Percentiles rank a stretch among this genome's conserved stretches.
Conservation (phyloP, 768 basidiomycete genomes). For the Collybia sordida region DNA sequence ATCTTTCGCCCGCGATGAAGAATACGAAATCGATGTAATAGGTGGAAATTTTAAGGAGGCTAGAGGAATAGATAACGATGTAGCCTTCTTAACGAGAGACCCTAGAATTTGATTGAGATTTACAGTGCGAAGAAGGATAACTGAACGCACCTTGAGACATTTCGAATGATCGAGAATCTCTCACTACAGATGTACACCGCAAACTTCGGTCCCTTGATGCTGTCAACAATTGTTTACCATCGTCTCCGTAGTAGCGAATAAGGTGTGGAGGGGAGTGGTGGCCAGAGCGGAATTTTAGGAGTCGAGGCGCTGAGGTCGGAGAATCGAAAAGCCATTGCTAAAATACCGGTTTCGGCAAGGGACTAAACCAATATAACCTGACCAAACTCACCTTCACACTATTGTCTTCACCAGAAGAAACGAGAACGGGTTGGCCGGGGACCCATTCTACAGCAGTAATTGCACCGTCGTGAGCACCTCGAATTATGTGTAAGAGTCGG, state of each 20-base stretch:
- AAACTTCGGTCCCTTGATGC: conserved; percentile 88
- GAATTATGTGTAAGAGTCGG: conserved; percentile 78
- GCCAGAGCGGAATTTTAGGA: conserved; percentile 91
- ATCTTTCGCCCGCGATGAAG: conserved; percentile 81
- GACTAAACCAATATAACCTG: background rate
- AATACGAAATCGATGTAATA: conserved; percentile 75
- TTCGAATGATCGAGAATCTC: conserved; percentile 94
- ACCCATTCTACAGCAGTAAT: conserved; percentile 89
- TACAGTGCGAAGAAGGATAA: background rate
- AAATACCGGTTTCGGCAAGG: background rate
- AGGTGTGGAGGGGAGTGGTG: conserved; percentile 90
- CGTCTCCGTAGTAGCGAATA: conserved; percentile 94
- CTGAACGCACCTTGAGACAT: conserved; percentile 78
- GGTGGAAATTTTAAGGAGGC: conserved; percentile 84
- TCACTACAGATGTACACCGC: conserved; percentile 87
- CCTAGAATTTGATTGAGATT: conserved; percentile 40
- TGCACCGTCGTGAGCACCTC: conserved; percentile 86
- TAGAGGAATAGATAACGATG: conserved; percentile 72
- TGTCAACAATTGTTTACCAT: conserved; percentile 92
- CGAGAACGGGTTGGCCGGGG: conserved; percentile 85
- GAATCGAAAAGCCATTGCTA: conserved; percentile 99
- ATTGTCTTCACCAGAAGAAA: conserved; percentile 93
- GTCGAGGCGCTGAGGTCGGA: conserved; percentile 77
- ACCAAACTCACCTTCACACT: conserved; percentile 75
- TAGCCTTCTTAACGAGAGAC: conserved; percentile 80